Evolutionary conservation across 495 filamentous ascomycete species (phyloP), one percentile per base, ranked within the genome.

Genomic region (Arthonia radiata): DNA sequence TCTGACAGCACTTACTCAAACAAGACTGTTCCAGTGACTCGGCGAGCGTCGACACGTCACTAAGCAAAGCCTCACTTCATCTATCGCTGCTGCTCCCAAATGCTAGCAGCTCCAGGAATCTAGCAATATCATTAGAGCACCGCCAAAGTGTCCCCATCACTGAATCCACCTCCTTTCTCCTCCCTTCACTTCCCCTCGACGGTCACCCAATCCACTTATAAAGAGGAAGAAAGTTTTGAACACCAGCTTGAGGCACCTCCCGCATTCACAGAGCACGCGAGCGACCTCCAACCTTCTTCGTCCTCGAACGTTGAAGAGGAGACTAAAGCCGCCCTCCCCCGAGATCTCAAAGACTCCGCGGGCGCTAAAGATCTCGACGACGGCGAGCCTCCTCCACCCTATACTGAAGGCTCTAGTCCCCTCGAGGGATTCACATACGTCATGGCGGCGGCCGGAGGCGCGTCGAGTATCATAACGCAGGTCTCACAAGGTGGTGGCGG

Each of bases 381-480:
- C 43, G 61, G 62, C 45, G 81, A 91, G 52, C 86, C 86, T 13
- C 86, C 86, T 34, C 86, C 86, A 25, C 86, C 86, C 21, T 97
- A 97, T 46, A 79, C 76, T 31, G 86, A 94, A 64, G 79, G 81
- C 35, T 70, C 60, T 31, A 92, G 78, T 50, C 89, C 89, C 27
- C 67, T 97, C 47, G 66, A 73, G 25, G 80, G 75, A 24, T 97
- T 97, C 43, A 73, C 76, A 39, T 97, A 92, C 67, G 69, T 89
- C 38, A 94, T 94, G 89, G 80, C 82, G 50, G 73, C 80, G 43
- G 80, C 82, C 49, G 82, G 80, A 59, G 86, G 81, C 50, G 77
- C 81, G 37, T 71, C 83, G 53, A 93, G 83, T 66, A 90, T 97
- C 44, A 82, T 97, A 50, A 97, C 86, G 49, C 86, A 97, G 55